Percentiles rank a stretch among this genome's conserved stretches.
Conservation (phyloP, 768 basidiomycete species). For the Phlebiopsis gigantea region DNA sequence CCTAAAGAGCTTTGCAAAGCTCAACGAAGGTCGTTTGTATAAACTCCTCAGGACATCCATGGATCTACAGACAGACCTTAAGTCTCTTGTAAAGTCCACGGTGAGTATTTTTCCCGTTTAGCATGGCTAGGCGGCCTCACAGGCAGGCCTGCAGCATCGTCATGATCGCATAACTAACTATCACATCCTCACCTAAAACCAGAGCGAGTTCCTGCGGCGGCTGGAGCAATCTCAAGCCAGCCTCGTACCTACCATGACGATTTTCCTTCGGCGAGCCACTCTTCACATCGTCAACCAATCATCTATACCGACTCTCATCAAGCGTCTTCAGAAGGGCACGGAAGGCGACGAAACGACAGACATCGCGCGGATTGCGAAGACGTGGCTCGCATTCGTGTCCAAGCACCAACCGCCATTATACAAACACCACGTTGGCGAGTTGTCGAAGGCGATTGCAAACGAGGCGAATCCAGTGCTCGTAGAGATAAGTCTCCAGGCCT, state of each 20-base stretch:
- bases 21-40: conserved; percentile 84
- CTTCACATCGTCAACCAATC: conserved; percentile 81
- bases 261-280: conserved; percentile 63
- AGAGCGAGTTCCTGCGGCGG: conserved; percentile 78
- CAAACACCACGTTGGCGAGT: conserved; percentile 68
- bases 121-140: neutral
- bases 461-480: conserved; percentile 49
- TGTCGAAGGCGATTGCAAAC: conserved; percentile 68
- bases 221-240: conserved; percentile 64
- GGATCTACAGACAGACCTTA: conserved; percentile 82
- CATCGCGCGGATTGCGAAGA: conserved; percentile 43
- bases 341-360: conserved; percentile 20
- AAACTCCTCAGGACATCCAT: conserved; percentile 76
- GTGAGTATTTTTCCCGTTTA: conserved; percentile 34
- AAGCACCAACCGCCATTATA: conserved; percentile 74
- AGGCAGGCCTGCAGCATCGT: conserved; percentile 1
- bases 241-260: conserved; percentile 61
- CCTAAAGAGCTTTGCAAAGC: conserved; percentile 73
- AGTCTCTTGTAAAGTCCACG: conserved; percentile 69
- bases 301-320: conserved; percentile 75
- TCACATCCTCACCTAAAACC: neutral
- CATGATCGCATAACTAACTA: neutral
- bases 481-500: conserved; percentile 69
- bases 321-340: conserved; percentile 48
- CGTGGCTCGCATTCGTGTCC: conserved; percentile 54